Evolutionary conservation across 2,329 filamentous ascomycete species (phyloP), one percentile per base, ranked within the genome.

Genomic region (Microdochium bolleyi): DNA sequence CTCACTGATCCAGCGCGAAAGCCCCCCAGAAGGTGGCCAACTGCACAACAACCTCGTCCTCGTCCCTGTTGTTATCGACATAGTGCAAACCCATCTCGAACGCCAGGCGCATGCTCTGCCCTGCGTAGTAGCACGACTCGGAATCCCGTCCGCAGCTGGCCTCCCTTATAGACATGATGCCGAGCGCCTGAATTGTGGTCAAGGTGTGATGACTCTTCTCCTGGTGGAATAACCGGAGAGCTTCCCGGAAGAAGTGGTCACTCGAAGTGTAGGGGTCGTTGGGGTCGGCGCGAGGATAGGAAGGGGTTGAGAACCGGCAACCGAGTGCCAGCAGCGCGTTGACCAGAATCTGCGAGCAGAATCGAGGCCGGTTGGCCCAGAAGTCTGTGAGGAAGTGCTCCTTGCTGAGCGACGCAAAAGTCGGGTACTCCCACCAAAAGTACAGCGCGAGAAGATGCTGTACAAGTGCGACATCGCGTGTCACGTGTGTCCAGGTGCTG

Each of bases 381-480:
- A 87, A 88, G 64, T 89, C 85, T 51, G 75, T 75, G 54, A 86
- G 70, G 60, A 89, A 89, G 61, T 85, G 80, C 59, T 88, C 83
- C 62, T 87, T 85, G 61, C 83, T 87, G 48, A 90, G 76, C 2
- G 87, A 82, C 3, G 85, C 82, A 67, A 88, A 89, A 13, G 85
- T 89, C 2, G 87, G 84, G 63, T 90, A 88, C 58, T 87, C 82
- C 80, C 86, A 89, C 70, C 84, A 87, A 58, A 89, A 89, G 67
- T 88, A 89, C 30, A 88, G 70, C 0, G 79, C 75, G 51, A 88
- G 68, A 10, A 88, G 72, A 59, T 85, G 83, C 55, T 83, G 75
- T 1, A 88, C 80, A 27, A 88, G 74, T 13, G 65, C 68, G 13
- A 71, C 60, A 57, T 88, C 83, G 2, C 66, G 62, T 2, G 83